A percentile compares a stretch with the other conserved stretches of the same genome.
Conservation (phyloP, 2,329 filamentous ascomycete species). For the Zasmidium angulare region DNA sequence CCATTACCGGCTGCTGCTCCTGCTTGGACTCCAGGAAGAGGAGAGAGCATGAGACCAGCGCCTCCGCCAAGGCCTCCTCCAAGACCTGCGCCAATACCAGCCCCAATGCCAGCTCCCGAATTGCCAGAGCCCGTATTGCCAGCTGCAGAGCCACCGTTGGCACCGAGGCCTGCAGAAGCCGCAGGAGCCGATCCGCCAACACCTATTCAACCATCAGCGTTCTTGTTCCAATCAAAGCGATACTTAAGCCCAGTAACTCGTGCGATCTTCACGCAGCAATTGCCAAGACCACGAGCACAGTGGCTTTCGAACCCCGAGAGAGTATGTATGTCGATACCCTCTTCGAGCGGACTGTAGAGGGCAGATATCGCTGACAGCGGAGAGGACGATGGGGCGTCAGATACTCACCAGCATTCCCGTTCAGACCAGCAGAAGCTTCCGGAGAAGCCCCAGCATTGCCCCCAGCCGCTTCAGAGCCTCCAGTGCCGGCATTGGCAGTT, state of each 20-base stretch:
- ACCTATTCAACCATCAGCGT: background rate
- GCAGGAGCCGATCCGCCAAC: background rate
- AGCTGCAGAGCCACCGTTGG: background rate
- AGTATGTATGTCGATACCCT: no score
- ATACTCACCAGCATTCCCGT: background rate
- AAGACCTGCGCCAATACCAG: background rate
- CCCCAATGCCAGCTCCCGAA: background rate
- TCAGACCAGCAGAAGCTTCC: background rate
- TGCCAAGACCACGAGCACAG: no score
- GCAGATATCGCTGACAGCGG: no score
- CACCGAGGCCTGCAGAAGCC: background rate
- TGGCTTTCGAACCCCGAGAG: no score
- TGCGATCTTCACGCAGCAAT: no score
- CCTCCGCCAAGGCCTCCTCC: background rate
- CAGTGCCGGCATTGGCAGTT: background rate
- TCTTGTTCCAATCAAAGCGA: no score
- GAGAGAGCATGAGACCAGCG: conserved; percentile 1
- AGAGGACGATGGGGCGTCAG: no score
- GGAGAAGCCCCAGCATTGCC: background rate
- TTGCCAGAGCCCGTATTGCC: conserved; percentile 1
- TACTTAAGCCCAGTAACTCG: no score
- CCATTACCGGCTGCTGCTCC: conserved; percentile 1
- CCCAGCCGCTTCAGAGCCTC: background rate
- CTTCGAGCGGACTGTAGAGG: no score
- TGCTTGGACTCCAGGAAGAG: conserved; percentile 1